Evolutionary conservation across 1,139 yeast genomes (phyloP).

Genomic region (Yamadazyma aaseri): DNA sequence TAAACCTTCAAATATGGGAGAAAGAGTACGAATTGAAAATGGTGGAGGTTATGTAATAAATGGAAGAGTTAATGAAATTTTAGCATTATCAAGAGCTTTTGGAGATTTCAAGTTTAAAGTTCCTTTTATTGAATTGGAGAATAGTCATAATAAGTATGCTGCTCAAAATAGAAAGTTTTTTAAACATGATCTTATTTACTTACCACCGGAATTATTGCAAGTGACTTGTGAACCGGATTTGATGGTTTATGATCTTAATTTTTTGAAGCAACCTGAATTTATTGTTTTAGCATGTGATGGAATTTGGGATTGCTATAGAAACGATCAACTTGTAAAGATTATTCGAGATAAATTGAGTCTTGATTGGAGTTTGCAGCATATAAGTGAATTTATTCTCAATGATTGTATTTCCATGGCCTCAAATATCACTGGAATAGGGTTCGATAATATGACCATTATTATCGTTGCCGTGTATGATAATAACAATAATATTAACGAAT

Average conservation of each 20-base stretch:
- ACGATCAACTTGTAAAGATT: slow-evolving; percentile 49
- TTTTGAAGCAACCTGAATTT: slow-evolving; percentile 52
- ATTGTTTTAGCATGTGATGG: slow-evolving; percentile 75
- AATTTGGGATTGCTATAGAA: slow-evolving; percentile 75
- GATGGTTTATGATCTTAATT: slow-evolving; percentile 48
- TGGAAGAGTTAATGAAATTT: slow-evolving; percentile 69
- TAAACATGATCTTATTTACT: slow-evolving; percentile 23
- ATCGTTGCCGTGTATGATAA: slow-evolving; percentile 57
- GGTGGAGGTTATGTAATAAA: slow-evolving; percentile 70
- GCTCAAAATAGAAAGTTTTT: slow-evolving; percentile 20
- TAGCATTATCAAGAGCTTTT: slow-evolving; percentile 74
- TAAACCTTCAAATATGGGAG: slow-evolving; percentile 76
- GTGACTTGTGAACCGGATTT: slow-evolving; percentile 75
- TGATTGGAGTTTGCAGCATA: slow-evolving; percentile 59
- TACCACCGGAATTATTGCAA: slow-evolving; percentile 46
- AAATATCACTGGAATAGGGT: slow-evolving; percentile 73
- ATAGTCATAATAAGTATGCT: slow-evolving; percentile 29
- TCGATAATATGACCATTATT: slow-evolving; percentile 75
- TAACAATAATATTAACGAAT: slow-evolving; percentile 45
- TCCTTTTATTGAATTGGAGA: slow-evolving; percentile 37
- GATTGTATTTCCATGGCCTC: slow-evolving; percentile 73
- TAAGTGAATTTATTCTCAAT: slow-evolving; percentile 58
- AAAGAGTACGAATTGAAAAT: slow-evolving; percentile 67
- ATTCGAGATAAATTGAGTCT: slow-evolving; percentile 57
- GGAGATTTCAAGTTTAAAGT: slow-evolving; percentile 71